phyloP scores from a whole-genome alignment of 2,329 filamentous ascomycete genomes.

The Chrysoporthe austroafricana region DNA sequence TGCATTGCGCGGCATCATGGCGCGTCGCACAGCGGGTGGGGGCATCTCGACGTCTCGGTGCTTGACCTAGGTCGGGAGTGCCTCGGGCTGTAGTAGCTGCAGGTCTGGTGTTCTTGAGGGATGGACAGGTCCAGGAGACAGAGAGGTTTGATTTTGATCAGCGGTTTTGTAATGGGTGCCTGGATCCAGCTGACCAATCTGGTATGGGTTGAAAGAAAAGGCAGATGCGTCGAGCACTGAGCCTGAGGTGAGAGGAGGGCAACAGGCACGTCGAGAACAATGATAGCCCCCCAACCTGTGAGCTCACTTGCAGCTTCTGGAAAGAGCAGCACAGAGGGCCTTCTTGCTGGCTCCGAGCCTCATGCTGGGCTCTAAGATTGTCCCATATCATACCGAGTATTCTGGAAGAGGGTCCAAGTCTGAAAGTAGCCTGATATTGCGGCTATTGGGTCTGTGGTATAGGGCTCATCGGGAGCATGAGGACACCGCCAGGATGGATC shows the following conservation, averaged over 20 bases:
- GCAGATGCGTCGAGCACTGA: background rate
- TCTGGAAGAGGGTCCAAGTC: background rate
- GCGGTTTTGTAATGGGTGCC: too few relatives aligned
- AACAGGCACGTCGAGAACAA: background rate
- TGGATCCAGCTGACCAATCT: too few relatives aligned
- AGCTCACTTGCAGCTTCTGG: background rate
- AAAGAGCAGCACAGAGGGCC: background rate
- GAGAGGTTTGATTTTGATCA: too few relatives aligned
- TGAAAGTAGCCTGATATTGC: background rate
- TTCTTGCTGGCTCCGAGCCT: background rate
- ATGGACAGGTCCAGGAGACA: too few relatives aligned
- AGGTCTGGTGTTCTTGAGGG: too few relatives aligned
- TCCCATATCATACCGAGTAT: background rate
- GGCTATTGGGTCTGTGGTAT: background rate
- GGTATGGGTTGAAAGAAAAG: background rate
- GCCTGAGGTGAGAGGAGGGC: background rate
- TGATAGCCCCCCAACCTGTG: background rate
- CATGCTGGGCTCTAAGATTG: background rate
- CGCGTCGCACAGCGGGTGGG: background rate
- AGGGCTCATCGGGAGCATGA: background rate
- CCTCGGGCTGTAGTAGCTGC: too few relatives aligned
- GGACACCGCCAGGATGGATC: too few relatives aligned
- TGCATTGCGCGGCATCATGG: constrained; percentile 12
- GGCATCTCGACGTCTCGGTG: background rate
- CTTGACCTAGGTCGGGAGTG: background rate